Base-by-base conservation (phyloP, 257 asterid species). In the Nicotiana paniculata region DNA sequence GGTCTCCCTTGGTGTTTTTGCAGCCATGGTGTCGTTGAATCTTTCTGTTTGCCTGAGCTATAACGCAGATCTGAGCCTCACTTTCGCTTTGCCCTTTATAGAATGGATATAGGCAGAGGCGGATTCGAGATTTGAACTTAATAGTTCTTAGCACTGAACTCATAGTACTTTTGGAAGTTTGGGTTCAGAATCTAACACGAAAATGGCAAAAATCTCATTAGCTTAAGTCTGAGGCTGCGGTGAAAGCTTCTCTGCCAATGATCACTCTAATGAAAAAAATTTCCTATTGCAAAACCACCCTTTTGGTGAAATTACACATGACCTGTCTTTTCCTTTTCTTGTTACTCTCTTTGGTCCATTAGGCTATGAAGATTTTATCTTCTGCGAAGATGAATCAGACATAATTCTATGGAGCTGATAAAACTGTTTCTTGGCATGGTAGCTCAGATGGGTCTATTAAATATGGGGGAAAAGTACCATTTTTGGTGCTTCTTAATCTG, bases 181-280 rank as follows among this genome's bases (percentile, higher is more conserved):
- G 48, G 48, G 48, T 2, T 39, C 48, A 39, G 0, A 39, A 39
- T 39, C 48, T 39, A 39, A 1, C 46, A 39, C 10, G 48, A 39
- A 39, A 39, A 1, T 39, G 1, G 74, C 35, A 65, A 65, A 74
- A 24, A 24, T 74, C 79, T 48, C 79, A 48, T 82, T 82, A 82
- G 82, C 64, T 57, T 75, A 75, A 85, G 84, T 32, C 39, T 80
- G 88, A 85, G 88, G 88, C 77, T 24, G 46, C 3, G 46, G 9
- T n/a, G 4, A 26, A 17, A 54, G 61, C 54, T 26, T 74, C 62
- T 26, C 67, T 2, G 88, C 86, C 84, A 65, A 82, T 85, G 84
- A 82, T 82, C 82, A 68, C 86, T 65, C 37, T 65, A 9, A 4
- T 26, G 21, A 57, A 2, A 17, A 70, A 70, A 2, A 39, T 39